A percentile compares a stretch with the other conserved stretches of the same genome.
phyloP scores from a whole-genome alignment of 1,139 yeast species.

The Neolecta irregularis region DNA sequence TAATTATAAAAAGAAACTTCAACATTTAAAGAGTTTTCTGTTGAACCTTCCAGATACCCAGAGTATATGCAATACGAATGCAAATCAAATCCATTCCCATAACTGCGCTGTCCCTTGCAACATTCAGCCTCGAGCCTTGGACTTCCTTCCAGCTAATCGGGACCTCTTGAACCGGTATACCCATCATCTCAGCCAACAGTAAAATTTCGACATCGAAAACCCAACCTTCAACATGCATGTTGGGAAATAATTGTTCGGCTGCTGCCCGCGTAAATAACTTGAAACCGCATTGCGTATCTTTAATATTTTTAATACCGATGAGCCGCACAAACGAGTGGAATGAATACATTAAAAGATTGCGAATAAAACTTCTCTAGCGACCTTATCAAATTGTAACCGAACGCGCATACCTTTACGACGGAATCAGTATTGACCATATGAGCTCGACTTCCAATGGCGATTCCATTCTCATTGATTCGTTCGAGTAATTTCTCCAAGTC shows the following conservation, averaged over 20 bases:
- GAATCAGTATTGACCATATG: constrained; percentile 96
- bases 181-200: constrained; percentile 59
- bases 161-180: constrained; percentile 53
- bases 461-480: constrained; percentile 34
- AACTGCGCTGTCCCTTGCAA: constrained; percentile 75
- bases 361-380: constrained; percentile 47
- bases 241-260: constrained; percentile 55
- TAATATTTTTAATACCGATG: constrained; percentile 74
- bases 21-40: constrained; percentile 24
- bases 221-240: constrained; percentile 95
- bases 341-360: constrained; percentile 88
- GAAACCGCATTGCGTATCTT: constrained; percentile 96
- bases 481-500: constrained; percentile 46
- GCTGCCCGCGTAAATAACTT: constrained; percentile 70
- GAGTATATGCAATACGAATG: constrained; percentile 70
- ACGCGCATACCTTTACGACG: constrained; percentile 45
- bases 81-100: constrained; percentile 96
- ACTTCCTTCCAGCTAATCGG: constrained; percentile 96
- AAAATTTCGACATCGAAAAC: constrained; percentile 90
- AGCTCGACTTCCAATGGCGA: constrained; percentile 87
- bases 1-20: too few relatives aligned
- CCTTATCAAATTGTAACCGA: constrained; percentile 1
- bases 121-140: constrained; percentile 82
- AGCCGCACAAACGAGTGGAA: constrained; percentile 71
- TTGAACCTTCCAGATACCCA: constrained; percentile 47